phyloP scores from a whole-genome alignment of 2,329 filamentous ascomycete species.

The Ophiostoma pallidulum region DNA sequence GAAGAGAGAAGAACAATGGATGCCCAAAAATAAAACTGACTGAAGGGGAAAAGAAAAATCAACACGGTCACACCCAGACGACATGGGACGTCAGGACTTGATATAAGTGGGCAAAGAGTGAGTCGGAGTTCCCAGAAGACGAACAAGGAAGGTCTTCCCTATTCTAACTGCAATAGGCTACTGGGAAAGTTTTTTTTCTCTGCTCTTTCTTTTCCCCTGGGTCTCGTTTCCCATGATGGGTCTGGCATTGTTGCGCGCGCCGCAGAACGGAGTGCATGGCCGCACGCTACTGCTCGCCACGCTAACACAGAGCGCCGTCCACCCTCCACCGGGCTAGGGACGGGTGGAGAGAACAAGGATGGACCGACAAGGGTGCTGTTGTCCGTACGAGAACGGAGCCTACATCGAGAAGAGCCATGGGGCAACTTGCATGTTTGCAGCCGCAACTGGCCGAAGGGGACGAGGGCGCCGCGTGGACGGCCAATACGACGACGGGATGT shows the following conservation, averaged over 20 bases:
- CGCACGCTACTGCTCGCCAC: background rate
- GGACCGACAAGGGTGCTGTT: no score
- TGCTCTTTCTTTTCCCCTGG: background rate
- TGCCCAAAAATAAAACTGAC: background rate
- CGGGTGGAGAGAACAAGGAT: background rate
- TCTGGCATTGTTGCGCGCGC: constrained; percentile 9
- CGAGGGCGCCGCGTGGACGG: no score
- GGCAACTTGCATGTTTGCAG: no score
- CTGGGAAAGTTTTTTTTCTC: background rate
- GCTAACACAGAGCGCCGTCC: background rate
- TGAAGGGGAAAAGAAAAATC: constrained; percentile 1
- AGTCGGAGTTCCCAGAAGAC: background rate
- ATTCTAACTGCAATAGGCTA: constrained; percentile 8
- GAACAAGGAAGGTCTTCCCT: background rate
- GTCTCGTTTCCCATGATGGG: background rate
- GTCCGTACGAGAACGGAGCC: no score
- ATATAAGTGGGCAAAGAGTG: constrained; percentile 5
- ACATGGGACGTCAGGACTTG: background rate
- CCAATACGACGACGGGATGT: no score
- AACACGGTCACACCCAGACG: background rate
- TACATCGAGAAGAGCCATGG: no score
- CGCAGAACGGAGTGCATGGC: constrained; percentile 9
- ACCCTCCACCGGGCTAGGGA: background rate
- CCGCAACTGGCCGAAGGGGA: no score
- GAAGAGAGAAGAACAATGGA: background rate